Conservation (phyloP, 2,329 filamentous ascomycete species). For the Ophiostoma pallidulum region DNA sequence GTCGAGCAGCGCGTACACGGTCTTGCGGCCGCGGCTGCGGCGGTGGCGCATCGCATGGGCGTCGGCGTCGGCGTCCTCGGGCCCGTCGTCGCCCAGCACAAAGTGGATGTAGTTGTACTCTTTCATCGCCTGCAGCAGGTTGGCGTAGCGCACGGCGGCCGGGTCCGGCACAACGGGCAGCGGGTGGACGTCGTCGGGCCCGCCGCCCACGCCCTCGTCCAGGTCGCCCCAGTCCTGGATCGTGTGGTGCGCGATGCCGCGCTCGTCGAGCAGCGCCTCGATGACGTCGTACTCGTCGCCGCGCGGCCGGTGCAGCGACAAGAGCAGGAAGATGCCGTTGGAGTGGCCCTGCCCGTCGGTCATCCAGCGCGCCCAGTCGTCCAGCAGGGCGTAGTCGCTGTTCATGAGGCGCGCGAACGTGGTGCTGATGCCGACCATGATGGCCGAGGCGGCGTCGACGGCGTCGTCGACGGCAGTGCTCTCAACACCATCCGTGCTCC, state of each 20-base stretch:
- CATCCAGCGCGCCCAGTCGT: conserved; percentile 37
- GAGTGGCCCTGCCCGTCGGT: conserved; percentile 30
- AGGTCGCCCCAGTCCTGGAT: conserved; percentile 16
- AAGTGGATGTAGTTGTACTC: conserved; percentile 1
- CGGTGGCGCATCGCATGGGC: neutral
- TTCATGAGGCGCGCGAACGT: conserved; percentile 32
- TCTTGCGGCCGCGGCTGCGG: neutral
- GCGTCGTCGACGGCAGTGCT: too few species aligned
- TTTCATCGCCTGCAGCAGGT: conserved; percentile 5
- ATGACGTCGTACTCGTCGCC: conserved; percentile 25
- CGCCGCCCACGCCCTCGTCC: conserved; percentile 1
- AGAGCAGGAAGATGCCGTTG: conserved; percentile 34
- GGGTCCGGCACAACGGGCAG: conserved; percentile 10
- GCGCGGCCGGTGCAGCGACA: conserved; percentile 32
- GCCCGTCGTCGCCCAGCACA: neutral
- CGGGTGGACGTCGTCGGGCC: neutral
- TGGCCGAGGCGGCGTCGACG: conserved; percentile 28
- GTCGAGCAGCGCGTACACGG: conserved; percentile 35
- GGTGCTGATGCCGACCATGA: conserved; percentile 35
- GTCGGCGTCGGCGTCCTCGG: neutral
- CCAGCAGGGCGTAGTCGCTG: conserved; percentile 30
- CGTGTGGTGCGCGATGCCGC: conserved; percentile 31
- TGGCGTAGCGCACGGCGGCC: conserved; percentile 14
- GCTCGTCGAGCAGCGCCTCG: conserved; percentile 22
- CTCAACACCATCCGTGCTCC: too few species aligned